A percentile compares a stretch with the other conserved stretches of the same genome.
Conservation (phyloP, 1,284 basidiomycete species). For the Rhizopogon hawkerae region DNA sequence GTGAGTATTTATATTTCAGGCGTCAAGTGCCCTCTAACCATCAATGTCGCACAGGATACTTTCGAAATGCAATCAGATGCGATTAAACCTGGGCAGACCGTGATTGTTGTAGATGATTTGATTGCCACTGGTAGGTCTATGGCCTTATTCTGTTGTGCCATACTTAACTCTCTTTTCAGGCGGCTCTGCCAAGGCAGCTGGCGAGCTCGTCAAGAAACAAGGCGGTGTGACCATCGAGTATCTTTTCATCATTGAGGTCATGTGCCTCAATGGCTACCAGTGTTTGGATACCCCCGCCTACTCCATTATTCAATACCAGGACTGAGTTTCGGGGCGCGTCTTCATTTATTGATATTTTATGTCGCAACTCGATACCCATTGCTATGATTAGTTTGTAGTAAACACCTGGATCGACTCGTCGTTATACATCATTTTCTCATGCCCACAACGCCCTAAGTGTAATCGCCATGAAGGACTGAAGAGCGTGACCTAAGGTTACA, state of each 20-base stretch:
- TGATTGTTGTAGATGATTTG: conserved; percentile 90
- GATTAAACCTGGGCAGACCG: conserved; percentile 76
- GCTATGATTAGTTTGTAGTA: neutral
- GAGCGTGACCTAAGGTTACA: too few relatives aligned
- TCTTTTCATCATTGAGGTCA: conserved; percentile 87
- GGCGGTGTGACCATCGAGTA: conserved; percentile 87
- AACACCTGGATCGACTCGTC: too few relatives aligned
- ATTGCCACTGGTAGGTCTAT: conserved; percentile 78
- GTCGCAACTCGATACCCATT: neutral
- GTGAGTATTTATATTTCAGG: conserved; percentile 35
- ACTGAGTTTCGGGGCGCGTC: conserved; percentile 31
- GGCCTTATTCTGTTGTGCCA: neutral
- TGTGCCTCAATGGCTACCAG: conserved; percentile 72
- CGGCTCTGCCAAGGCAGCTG: conserved; percentile 91
- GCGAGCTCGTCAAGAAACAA: conserved; percentile 77
- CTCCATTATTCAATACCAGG: conserved; percentile 73
- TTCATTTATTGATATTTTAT: conserved; percentile 4
- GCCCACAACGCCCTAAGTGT: too few relatives aligned
- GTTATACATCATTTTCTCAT: too few relatives aligned
- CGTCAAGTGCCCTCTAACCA: conserved; percentile 3
- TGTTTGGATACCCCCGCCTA: conserved; percentile 85
- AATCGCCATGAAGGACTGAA: too few relatives aligned
- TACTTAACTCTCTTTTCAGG: conserved; percentile 37
- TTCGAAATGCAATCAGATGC: conserved; percentile 94
- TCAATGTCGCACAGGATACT: conserved; percentile 49